phyloP scores from a whole-genome alignment of 1,284 basidiomycete genomes.

The Farysia itapuensis region DNA sequence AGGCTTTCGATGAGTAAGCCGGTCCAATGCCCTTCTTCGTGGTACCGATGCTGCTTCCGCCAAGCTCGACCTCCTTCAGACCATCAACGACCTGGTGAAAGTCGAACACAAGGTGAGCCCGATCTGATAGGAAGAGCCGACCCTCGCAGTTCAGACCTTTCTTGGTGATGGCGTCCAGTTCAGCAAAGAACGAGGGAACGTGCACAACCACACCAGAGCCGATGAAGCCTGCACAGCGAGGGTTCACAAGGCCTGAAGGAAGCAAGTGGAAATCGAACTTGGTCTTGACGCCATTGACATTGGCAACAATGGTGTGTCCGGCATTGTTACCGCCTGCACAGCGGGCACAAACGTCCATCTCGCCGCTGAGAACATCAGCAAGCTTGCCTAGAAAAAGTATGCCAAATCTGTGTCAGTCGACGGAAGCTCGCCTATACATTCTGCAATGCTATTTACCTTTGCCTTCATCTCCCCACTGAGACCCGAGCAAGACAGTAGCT shows the following conservation, averaged over 20 bases:
- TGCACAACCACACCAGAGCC: constrained; percentile 94
- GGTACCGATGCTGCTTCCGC: constrained; percentile 87
- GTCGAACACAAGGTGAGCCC: constrained; percentile 95
- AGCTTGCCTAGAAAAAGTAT: constrained; percentile 46
- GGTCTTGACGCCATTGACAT: constrained; percentile 72
- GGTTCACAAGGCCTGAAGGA: constrained; percentile 90
- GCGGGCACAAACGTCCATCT: constrained; percentile 88
- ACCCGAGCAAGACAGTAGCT: constrained; percentile 56
- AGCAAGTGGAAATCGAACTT: constrained; percentile 95
- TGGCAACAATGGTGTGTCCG: constrained; percentile 94
- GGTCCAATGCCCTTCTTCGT: constrained; percentile 98
- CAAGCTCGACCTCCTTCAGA: constrained; percentile 94
- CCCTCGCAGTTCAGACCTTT: constrained; percentile 79
- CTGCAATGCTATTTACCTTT: constrained; percentile 40
- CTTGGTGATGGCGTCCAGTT: constrained; percentile 81
- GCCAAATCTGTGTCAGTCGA: not conserved
- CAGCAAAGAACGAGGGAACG: constrained; percentile 89
- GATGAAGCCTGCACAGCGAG: constrained; percentile 81
- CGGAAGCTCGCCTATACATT: not conserved
- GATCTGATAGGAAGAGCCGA: constrained; percentile 89
- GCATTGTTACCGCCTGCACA: constrained; percentile 99
- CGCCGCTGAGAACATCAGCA: constrained; percentile 63
- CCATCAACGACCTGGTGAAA: constrained; percentile 99
- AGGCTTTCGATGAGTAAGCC: constrained; percentile 96
- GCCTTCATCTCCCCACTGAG: constrained; percentile 60